Percentiles rank a stretch among this genome's conserved stretches.
These are phyloP conservation scores for Limtongozyma cylindracea DNA, from an alignment of 805 yeast genomes.

Conservation along the genomic window DNA sequence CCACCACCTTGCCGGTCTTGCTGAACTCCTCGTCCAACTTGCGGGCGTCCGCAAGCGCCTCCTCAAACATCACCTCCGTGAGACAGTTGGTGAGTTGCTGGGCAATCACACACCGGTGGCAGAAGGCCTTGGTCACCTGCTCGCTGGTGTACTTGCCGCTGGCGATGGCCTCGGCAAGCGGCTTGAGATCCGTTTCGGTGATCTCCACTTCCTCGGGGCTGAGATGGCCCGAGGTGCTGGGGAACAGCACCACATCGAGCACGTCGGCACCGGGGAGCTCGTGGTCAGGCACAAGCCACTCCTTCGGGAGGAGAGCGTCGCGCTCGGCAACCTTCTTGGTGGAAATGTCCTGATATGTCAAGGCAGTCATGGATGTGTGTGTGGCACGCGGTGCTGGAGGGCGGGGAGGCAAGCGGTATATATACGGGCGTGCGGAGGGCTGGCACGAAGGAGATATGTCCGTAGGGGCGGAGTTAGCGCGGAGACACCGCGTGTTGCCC, in stretches of 20 bases:
- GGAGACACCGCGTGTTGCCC: too few species aligned
- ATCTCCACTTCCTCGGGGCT: slow-evolving; percentile 14
- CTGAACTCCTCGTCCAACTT: slow-evolving; percentile 23
- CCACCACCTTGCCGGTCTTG: slow-evolving; percentile 22
- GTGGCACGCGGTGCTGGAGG: too few species aligned
- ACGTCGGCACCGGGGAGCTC: slow-evolving; percentile 7
- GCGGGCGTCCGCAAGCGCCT: slow-evolving; percentile 30
- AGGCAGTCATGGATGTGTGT: slow-evolving; percentile 1
- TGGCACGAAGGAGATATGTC: too few species aligned
- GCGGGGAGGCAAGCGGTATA: too few species aligned
- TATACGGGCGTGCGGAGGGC: too few species aligned
- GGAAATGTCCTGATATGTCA: slow-evolving; percentile 12
- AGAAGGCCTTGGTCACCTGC: slow-evolving; percentile 32
- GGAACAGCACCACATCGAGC: slow-evolving; percentile 14
- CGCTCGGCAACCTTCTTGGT: slow-evolving; percentile 13
- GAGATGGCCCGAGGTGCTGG: slow-evolving; percentile 10
- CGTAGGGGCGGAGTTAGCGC: too few species aligned
- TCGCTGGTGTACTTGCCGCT: slow-evolving; percentile 20
- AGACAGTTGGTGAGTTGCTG: slow-evolving; percentile 38
- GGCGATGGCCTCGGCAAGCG: slow-evolving; percentile 17
- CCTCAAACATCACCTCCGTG: slow-evolving; percentile 33
- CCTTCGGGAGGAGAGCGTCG: slow-evolving; percentile 14
- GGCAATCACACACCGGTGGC: slow-evolving; percentile 35
- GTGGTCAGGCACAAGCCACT: slow-evolving; percentile 16
- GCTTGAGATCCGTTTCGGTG: slow-evolving; percentile 16